Evolutionary conservation across 2,329 filamentous ascomycete species (phyloP).

Genomic region (Diaporthe australafricana): DNA sequence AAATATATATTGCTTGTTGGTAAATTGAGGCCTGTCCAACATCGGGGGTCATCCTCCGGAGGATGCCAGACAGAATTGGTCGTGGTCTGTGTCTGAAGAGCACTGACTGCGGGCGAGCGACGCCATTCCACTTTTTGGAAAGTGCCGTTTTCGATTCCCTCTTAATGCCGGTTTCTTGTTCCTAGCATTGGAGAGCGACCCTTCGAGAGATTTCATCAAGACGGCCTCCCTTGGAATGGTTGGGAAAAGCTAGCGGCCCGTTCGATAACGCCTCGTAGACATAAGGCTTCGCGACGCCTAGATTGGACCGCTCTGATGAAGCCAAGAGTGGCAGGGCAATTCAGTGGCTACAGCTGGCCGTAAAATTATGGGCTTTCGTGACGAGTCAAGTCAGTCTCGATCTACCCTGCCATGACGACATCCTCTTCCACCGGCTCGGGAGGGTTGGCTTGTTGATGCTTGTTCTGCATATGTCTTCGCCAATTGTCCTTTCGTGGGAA

Average conservation of each 20-base stretch:
- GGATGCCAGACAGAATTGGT: neutral
- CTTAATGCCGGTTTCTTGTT: neutral
- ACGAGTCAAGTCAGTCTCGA: neutral
- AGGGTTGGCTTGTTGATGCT: constrained; percentile 60
- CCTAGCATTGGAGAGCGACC: neutral
- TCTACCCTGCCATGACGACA: constrained; percentile 42
- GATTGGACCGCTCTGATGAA: neutral
- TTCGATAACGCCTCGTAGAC: neutral
- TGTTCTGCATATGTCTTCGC: constrained; percentile 72
- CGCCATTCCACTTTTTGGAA: neutral
- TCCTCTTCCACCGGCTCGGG: constrained; percentile 56
- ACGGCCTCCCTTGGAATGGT: neutral
- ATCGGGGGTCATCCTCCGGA: neutral
- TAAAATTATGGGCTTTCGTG: neutral
- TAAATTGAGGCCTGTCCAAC: neutral
- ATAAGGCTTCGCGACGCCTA: neutral
- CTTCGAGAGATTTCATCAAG: neutral
- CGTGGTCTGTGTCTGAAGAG: neutral
- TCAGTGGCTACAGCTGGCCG: neutral
- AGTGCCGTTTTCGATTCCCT: neutral
- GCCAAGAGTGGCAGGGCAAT: neutral
- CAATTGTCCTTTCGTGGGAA: constrained; percentile 74
- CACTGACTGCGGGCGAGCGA: neutral
- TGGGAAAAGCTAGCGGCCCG: neutral
- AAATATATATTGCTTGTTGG: neutral